A percentile compares a stretch with the other conserved stretches of the same genome.
phyloP scores from a whole-genome alignment of 352 stramenopile species.

The Pythium angustatum region DNA sequence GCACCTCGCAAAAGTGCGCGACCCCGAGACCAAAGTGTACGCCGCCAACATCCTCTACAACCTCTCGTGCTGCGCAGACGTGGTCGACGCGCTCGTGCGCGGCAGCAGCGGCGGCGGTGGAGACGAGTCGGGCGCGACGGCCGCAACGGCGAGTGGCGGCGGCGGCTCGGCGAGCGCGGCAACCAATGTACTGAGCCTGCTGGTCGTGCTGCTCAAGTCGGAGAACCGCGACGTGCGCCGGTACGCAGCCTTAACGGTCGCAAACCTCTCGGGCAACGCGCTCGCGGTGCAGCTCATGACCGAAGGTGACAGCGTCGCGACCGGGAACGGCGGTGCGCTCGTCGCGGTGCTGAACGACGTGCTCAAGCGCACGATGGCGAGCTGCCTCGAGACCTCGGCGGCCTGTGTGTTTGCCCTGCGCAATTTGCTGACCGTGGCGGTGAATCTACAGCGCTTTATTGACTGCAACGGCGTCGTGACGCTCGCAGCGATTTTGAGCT shows the following conservation, averaged over 20 bases:
- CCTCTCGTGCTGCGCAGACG: conserved; percentile 54
- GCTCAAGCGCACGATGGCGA: conserved; percentile 62
- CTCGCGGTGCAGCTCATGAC: conserved; percentile 69
- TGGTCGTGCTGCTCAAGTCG: conserved; percentile 63
- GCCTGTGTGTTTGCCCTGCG: conserved; percentile 69
- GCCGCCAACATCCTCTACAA: conserved; percentile 85
- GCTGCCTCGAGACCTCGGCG: conserved; percentile 55
- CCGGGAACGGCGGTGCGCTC: conserved; percentile 27
- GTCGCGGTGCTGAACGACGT: conserved; percentile 62
- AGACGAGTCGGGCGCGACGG: conserved; percentile 13
- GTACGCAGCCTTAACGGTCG: conserved; percentile 64
- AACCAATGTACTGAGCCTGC: conserved; percentile 60
- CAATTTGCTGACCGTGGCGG: conserved; percentile 60
- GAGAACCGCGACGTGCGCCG: conserved; percentile 66
- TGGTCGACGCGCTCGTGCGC: conserved; percentile 57
- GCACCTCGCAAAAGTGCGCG: conserved; percentile 67
- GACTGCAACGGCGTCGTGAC: conserved; percentile 61
- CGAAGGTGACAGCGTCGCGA: conserved; percentile 20
- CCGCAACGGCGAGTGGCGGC: conserved; percentile 9
- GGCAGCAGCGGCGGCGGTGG: conserved; percentile 20
- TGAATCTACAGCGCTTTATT: conserved; percentile 72
- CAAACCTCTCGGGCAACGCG: conserved; percentile 57
- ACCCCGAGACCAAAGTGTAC: conserved; percentile 84
- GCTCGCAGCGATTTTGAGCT: conserved; percentile 57
- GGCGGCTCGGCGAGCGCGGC: neutral